Evolutionary conservation across 139 green algal genomes (phyloP), one percentile per base, ranked within the genome.

Genomic region (Chlorella ohadii): DNA sequence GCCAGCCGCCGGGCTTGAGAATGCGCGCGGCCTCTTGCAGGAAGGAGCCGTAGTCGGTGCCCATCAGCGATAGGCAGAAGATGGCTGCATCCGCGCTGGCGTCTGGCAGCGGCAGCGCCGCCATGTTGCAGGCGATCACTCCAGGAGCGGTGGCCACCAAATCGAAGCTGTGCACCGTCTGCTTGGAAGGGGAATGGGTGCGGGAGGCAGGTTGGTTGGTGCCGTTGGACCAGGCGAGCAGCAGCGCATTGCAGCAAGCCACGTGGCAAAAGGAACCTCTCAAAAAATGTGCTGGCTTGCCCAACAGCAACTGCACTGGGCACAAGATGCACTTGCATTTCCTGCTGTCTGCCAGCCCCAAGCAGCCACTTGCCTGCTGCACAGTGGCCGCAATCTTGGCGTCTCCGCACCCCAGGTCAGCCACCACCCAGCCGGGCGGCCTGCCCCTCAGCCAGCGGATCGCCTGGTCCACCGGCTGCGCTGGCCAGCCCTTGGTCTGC

Each of bases 31-130:
- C 97, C 89, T 99, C 97, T 39, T 80, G 36, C 39, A 99, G 74
- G 83, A 95, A 97, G 2, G 41, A 31, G 1, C 80, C 84, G 70
- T 99, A 99, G 87, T 99, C 95, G 25, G 91, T 98, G 59, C 96
- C 96, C 97, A 99, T 99, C 31, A 99, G 90, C 1, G 95, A 93
- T 22, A 99, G 90, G 71, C 93, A 98, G 90, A 99, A 99, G 20
- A 99, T 84, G 5, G 93, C 96, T 0, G 90, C 94, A 76, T 99
- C 94, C n/a, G 95, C 85, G 20, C 78, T 89, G 28, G 39, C 90
- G 73, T 78, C 44, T 44, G 38, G 36, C 64, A 94, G 63, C 20
- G 89, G 91, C 25, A 89, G 61, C 28, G 91, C 47, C 0, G 95
- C 93, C 95, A 99, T 99, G 92, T 99, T 97, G 91, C 96, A 99